phyloP scores from a whole-genome alignment of 1,139 yeast species.

The Saccharomyces pastorianus region DNA sequence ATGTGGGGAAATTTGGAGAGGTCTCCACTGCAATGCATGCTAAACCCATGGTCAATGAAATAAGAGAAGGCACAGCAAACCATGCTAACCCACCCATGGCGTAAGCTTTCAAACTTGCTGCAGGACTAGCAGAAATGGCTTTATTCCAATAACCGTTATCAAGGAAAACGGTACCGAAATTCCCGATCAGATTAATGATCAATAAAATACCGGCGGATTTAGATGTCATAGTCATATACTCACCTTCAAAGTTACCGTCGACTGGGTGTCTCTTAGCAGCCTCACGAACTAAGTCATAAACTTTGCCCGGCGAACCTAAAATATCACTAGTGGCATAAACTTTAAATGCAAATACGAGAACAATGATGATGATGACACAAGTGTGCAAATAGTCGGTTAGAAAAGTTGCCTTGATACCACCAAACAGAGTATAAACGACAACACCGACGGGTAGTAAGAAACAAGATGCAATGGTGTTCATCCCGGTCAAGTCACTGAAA shows the following conservation, averaged over 20 bases:
- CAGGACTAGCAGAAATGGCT: conserved; percentile 81
- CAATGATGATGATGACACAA: conserved; percentile 50
- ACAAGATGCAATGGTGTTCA: conserved; percentile 74
- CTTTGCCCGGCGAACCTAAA: conserved; percentile 74
- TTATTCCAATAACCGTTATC: conserved; percentile 89
- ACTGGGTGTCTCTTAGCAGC: conserved; percentile 54
- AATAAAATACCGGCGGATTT: conserved; percentile 74
- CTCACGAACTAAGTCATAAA: conserved; percentile 60
- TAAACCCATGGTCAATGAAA: conserved; percentile 78
- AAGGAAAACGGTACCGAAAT: conserved; percentile 81
- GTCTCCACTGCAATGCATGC: conserved; percentile 67
- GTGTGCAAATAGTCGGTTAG: conserved; percentile 81
- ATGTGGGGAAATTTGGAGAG: conserved; percentile 66
- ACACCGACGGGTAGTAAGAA: conserved; percentile 78
- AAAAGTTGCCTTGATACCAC: conserved; percentile 87
- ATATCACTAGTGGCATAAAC: conserved; percentile 51
- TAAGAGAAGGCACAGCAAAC: conserved; percentile 81
- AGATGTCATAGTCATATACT: conserved; percentile 74
- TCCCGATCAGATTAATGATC: conserved; percentile 75
- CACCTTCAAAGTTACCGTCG: conserved; percentile 68
- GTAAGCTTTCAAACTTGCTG: conserved; percentile 83
- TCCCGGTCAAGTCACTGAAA: conserved; percentile 68
- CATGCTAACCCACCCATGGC: conserved; percentile 85
- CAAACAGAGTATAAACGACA: conserved; percentile 71
- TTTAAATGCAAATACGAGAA: conserved; percentile 54